Evolutionary conservation across 202 grass and related monocot species (phyloP).

Genomic region (Panicum hallii): DNA sequence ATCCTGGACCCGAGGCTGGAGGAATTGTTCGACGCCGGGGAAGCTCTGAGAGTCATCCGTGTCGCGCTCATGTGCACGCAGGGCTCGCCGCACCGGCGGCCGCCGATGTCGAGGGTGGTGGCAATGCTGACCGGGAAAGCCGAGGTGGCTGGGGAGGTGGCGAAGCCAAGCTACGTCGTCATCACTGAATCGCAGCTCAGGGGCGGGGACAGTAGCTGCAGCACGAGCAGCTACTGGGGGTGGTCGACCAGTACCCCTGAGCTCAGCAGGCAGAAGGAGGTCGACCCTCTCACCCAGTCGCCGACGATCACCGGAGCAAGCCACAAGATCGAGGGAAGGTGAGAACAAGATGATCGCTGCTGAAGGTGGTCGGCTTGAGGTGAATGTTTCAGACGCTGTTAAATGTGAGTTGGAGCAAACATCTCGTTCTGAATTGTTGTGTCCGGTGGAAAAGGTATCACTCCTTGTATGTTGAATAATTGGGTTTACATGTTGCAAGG

Average conservation of each 20-base stretch:
- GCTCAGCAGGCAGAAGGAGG: neutral
- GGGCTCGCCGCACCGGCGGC: conserved; percentile 52
- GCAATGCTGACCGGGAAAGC: conserved; percentile 59
- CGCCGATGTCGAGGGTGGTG: conserved; percentile 68
- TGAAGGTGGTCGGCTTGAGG: neutral
- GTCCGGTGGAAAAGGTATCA: neutral
- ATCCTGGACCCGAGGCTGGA: conserved; percentile 51
- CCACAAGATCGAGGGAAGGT: neutral
- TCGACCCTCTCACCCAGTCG: neutral
- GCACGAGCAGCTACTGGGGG: neutral
- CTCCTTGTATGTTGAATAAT: neutral
- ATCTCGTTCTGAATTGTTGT: neutral
- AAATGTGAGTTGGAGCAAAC: conserved; percentile 2
- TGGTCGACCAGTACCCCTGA: neutral
- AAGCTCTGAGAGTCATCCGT: conserved; percentile 49
- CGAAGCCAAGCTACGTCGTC: conserved; percentile 72
- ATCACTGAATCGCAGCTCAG: conserved; percentile 66
- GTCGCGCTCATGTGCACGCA: conserved; percentile 72
- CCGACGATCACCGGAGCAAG: conserved; percentile 10
- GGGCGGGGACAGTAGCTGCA: conserved; percentile 49
- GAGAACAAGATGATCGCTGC: neutral
- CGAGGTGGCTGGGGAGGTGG: conserved; percentile 35
- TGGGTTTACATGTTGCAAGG: neutral
- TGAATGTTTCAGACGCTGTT: neutral
- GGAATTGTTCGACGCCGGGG: conserved; percentile 33